These are phyloP conservation scores for Fusarium zealandicum DNA, from an alignment of 2,329 filamentous ascomycete species.

Conservation along the genomic window DNA sequence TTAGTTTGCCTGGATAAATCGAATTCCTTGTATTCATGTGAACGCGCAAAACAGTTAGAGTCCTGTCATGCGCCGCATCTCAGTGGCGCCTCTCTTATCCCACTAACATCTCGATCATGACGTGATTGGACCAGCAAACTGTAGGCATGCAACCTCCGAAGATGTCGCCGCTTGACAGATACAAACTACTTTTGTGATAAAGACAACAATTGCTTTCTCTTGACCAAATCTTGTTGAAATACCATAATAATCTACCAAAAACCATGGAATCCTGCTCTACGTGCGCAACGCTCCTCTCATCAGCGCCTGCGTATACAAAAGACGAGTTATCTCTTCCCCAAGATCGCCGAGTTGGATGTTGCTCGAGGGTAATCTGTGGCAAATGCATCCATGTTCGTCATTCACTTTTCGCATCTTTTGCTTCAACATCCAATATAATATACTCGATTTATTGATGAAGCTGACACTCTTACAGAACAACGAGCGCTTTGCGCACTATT, in stretches of 20 bases:
- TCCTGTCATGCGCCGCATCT: constrained; percentile 11
- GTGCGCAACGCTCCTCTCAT: constrained; percentile 68
- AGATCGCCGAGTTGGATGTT: constrained; percentile 72
- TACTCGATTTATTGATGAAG: not conserved
- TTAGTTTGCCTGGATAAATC: too few relatives aligned
- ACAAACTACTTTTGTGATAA: not conserved
- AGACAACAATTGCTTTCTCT: not conserved
- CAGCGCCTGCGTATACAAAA: constrained; percentile 62
- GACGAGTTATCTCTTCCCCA: constrained; percentile 61
- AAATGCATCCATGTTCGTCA: constrained; percentile 68
- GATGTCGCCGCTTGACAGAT: constrained; percentile 1
- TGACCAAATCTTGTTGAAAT: constrained; percentile 2
- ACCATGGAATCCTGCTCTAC: constrained; percentile 68
- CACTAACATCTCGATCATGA: constrained; percentile 36
- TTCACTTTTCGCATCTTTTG: too few relatives aligned
- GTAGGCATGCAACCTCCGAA: constrained; percentile 12
- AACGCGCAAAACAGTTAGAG: too few relatives aligned
- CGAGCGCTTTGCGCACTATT: constrained; percentile 69
- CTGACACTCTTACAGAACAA: constrained; percentile 58
- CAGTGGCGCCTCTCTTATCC: constrained; percentile 26
- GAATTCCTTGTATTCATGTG: too few relatives aligned
- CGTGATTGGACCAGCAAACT: constrained; percentile 35
- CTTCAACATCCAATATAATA: too few relatives aligned
- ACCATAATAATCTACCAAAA: not conserved
- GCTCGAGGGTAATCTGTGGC: constrained; percentile 74